Base-by-base conservation (phyloP, 2,329 filamentous ascomycete species). In the Neoscytalidium dimidiatum region DNA sequence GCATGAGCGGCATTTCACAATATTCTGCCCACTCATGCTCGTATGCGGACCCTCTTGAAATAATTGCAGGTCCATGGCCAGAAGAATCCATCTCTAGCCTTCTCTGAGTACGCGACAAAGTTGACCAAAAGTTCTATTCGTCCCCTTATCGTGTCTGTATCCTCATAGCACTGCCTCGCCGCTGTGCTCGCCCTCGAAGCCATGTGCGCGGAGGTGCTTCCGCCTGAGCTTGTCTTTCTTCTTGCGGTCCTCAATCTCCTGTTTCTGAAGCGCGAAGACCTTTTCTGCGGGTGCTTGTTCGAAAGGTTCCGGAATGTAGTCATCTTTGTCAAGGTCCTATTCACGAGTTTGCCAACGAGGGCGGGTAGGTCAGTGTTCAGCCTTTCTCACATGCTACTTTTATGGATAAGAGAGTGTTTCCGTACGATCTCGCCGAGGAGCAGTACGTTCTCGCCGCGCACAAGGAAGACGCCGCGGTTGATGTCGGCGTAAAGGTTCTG, bases 401-500 rank as follows among this genome's bases (percentile, higher is more conserved):
- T 8, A 28, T 14, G 3, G 19, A 38, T 4, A 52, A 21, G 8
- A 2, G 13, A n/a, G 49, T 3, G 17, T 4, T 33, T 13, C 19
- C 62, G 53, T 80, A 86, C 84, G 72, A 99, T 96, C 79, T 98
- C 96, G 41, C 95, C 95, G 19, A 98, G 85, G 49, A 99, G 83
- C 60, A 97, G 84, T n/a, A 99, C 95, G 77, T 99, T 99, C 81
- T 99, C 95, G 70, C 95, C 95, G 66, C 95, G 86, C 51, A 99
- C 92, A 38, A 98, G 86, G 80, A 95, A 98, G 68, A 96, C 88
- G 57, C 95, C 95, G 65, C 92, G 88, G 11, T 88, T 84, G 66
- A 96, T 86, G 76, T 99, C 95, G 67, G 92, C 92, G 76, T 92
- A 98, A 60, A 96, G 74, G 63, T 86, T 80, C 75, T 86, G 75